Evolutionary conservation across 768 basidiomycete species (phyloP).

Genomic region (Mycena leptocephala): DNA sequence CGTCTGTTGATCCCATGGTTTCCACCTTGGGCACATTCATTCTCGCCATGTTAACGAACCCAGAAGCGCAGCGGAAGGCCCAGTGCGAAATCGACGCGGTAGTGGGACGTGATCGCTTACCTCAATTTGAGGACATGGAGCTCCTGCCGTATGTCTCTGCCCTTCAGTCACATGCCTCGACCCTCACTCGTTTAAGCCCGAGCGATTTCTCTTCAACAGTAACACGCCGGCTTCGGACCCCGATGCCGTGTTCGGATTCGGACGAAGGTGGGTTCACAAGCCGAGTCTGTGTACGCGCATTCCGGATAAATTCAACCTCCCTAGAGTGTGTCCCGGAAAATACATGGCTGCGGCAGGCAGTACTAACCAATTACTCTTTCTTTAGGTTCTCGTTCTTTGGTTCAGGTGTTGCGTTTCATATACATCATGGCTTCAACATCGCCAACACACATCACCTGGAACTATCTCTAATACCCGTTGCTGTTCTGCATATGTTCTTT

Average conservation of each 20-base stretch:
- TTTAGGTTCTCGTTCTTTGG: too few relatives aligned
- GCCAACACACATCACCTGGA: too few relatives aligned
- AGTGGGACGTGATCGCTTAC: constrained; percentile 47
- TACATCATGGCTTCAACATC: too few relatives aligned
- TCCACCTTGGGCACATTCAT: constrained; percentile 53
- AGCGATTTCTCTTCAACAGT: constrained; percentile 40
- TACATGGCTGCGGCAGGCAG: constrained; percentile 7
- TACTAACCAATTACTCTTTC: too few relatives aligned
- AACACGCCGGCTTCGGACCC: not conserved
- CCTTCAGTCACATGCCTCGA: constrained; percentile 42
- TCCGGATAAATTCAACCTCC: too few relatives aligned
- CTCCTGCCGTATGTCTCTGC: constrained; percentile 55
- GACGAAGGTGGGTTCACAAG: constrained; percentile 24
- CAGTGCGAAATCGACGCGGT: constrained; percentile 54
- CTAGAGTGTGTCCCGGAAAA: constrained; percentile 35
- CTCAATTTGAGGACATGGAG: constrained; percentile 48
- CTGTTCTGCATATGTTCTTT: too few relatives aligned
- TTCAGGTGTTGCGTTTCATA: too few relatives aligned
- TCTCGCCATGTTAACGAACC: constrained; percentile 55
- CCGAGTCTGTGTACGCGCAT: not conserved
- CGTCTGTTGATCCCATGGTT: constrained; percentile 53
- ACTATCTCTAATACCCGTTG: too few relatives aligned
- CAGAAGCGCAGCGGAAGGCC: constrained; percentile 51
- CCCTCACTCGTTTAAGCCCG: constrained; percentile 46
- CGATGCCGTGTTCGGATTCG: constrained; percentile 15